Evolutionary conservation across 2,329 filamentous ascomycete species (phyloP), one percentile per base, ranked within the genome.

Genomic region (Penicillium thymicola): DNA sequence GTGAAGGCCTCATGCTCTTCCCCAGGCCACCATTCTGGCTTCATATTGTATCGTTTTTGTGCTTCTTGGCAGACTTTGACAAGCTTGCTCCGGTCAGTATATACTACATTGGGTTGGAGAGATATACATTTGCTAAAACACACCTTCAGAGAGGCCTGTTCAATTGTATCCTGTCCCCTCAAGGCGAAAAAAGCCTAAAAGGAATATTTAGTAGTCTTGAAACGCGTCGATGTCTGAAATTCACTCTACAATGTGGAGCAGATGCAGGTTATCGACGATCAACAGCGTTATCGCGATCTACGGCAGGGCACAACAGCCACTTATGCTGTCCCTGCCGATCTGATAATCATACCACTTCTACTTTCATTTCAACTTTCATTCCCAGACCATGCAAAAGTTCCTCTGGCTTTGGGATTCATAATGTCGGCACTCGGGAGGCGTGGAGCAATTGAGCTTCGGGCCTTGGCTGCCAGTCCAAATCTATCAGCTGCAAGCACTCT

Each of bases 1-100:
- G 87, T 78, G 58, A 95, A 89, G 9, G 78, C 74, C 27, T 82
- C 75, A 59, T 77, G 74, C 25, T 71, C 57, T 49, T 71, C 59
- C 14, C 74, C 74, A 13, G 75, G 68, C 57, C 64, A 67, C 66
- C 69, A 71, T 21, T 62, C 50, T 55, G 68, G 63, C 38, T 56
- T 64, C 68, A 71, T 72, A 25, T 50, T 64, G 13, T 46, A 42
- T 30, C 14, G 11, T 16, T 25, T 36, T 32, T n/a, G 40, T 32
- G 36, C 21, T 27, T 47, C 37, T 44, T 32, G 28, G 49, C 25
- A 21, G 37, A 38, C 5, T 34, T 38, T 25, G 43, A 41, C n/a
- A 34, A 21, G n/a, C n/a, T 51, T 42, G 10, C 4, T 7, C 11
- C 16, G 14, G 16, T 60, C 27, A 59, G 56, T 9, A 40, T 50